Base-by-base conservation (phyloP, 2,329 filamentous ascomycete genomes). In the Fusarium succisae region DNA sequence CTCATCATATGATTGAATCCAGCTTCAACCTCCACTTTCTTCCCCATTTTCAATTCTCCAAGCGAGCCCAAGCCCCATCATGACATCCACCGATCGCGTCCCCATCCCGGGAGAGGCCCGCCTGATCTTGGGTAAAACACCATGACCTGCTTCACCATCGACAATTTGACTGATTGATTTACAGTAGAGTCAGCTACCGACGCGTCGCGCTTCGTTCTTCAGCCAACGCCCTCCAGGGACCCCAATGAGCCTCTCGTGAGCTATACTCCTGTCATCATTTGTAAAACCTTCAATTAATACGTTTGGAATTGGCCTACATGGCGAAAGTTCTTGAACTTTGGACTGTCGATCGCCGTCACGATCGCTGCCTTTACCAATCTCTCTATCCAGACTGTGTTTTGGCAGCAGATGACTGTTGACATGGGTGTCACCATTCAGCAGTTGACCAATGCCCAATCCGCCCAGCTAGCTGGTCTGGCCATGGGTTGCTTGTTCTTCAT, bases 401-500 rank as follows among this genome's bases (percentile, higher is more conserved):
- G 80, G 79, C 79, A 80, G 30, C 80, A 81, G 39, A 81, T 82
- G 77, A 78, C 73, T 2, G 74, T 73, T 10, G 81, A 83, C 13
- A 63, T 83, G 17, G 55, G 62, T 9, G 72, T 82, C 5, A 73
- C 69, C 28, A 69, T 78, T 14, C 66, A 58, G 20, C 75, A 80
- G 6, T 73, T 81, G 3, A 81, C 67, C 53, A 70, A 72, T 15
- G 75, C 73, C 11, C 74, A 78, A 10, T 81, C 82, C 0, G 74
- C 77, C 2, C 78, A 80, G 45, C 68, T 79, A 4, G 78, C 79
- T 5, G 82, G 81, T 4, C 70, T 83, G 6, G 81, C 81, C 22
- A 69, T 79, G 15, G 80, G 80, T 1, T 81, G 81, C 51, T 63
- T 82, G 17, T 74, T 83, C 61, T 80, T 83, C 55, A 77, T 83